Evolutionary conservation across 305 asterid genomes (phyloP), one percentile per base, ranked within the genome.

Genomic region (Nicotiana rustica): DNA sequence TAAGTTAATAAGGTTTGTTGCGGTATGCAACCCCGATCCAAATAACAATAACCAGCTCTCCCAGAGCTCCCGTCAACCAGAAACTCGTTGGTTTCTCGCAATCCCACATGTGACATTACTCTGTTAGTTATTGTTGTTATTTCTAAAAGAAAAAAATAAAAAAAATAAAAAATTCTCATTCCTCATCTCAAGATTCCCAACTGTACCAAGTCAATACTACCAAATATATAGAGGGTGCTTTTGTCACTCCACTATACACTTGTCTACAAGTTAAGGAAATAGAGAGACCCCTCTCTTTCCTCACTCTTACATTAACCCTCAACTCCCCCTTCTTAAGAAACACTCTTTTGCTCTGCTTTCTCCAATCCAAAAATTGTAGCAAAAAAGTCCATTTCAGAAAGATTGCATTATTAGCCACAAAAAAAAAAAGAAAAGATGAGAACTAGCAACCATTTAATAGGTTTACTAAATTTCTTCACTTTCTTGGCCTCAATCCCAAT

Each of bases 401-500:
- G 60, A 47, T 13, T 81, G 21, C 35, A 49, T 31, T 49, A 69
- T 3, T n/a, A 38, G 7, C 6, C 56, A 13, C 15, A 15, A 14
- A 10, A 1, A 7, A 7, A 1, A 78, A 81, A 76, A 52, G 56
- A 4, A 17, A 86, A 25, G 25, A 25, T 88, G 89, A 88, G 89
- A 56, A 85, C 69, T 19, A 90, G 88, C 79, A 90, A 88, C 79
- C 88, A 87, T 60, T 65, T 87, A 10, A 86, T 90, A 65, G 92
- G 91, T 55, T 15, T 85, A 35, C 82, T 90, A 57, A 90, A 88
- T 81, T 86, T 87, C 87, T 29, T 84, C 25, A 90, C 91, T 59
- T 86, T 89, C 70, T 77, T 87, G 35, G 87, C 89, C 0, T 86
- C 92, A 9, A 82, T 88, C 15, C 91, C 91, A 7, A 87, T 90